Conservation (phyloP, 768 basidiomycete genomes). For the Amanita jacksonii region DNA sequence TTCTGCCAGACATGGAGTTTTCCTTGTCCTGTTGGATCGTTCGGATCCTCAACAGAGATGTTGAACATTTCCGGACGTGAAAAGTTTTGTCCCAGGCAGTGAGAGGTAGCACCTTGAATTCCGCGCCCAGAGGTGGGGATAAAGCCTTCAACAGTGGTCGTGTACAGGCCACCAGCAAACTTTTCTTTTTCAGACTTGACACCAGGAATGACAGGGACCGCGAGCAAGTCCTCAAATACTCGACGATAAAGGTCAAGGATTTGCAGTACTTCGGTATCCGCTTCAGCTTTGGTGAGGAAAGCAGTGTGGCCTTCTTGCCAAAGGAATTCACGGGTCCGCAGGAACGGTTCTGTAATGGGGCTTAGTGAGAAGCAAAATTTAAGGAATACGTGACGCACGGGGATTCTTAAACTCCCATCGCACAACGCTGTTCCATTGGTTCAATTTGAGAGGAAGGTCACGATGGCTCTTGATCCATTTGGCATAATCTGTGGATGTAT, state of each 20-base stretch:
- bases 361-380: neutral
- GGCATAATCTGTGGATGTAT: slow-evolving; percentile 66
- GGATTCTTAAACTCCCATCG: slow-evolving; percentile 99
- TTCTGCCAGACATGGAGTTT: slow-evolving; percentile 95
- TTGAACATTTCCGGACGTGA: slow-evolving; percentile 95
- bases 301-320: slow-evolving; percentile 99
- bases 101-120: slow-evolving; percentile 96
- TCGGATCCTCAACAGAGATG: slow-evolving; percentile 93
- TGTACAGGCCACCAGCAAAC: slow-evolving; percentile 96
- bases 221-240: slow-evolving; percentile 94
- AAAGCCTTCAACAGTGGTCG: slow-evolving; percentile 97
- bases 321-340: slow-evolving; percentile 98
- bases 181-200: slow-evolving; percentile 99
- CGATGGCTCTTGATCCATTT: slow-evolving; percentile 99
- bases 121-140: slow-evolving; percentile 95
- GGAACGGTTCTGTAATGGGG: slow-evolving; percentile 71
- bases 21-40: slow-evolving; percentile 50
- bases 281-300: slow-evolving; percentile 79
- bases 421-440: slow-evolving; percentile 99
- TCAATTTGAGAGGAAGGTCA: slow-evolving; percentile 93
- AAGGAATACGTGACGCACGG: slow-evolving; percentile 39
- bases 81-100: slow-evolving; percentile 98
- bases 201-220: slow-evolving; percentile 94
- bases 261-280: slow-evolving; percentile 83
- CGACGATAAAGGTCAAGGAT: slow-evolving; percentile 95